Percentiles rank a stretch among this genome's conserved stretches.
Conservation (phyloP, 2,329 filamentous ascomycete species). For the Dendryphion nanum region DNA sequence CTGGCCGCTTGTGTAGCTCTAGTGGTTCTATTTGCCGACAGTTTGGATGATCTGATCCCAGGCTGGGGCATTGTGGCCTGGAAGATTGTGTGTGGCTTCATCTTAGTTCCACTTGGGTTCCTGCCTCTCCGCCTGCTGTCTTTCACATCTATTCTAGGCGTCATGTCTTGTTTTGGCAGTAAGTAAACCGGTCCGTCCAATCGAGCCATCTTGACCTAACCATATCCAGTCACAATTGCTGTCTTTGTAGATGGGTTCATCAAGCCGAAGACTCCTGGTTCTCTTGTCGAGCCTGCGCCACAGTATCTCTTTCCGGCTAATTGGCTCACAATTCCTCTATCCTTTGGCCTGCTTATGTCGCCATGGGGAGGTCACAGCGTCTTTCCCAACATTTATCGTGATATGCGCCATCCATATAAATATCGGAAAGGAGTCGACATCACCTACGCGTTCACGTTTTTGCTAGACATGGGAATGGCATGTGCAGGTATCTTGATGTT, state of each 20-base stretch:
- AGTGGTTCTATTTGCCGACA: conserved; percentile 93
- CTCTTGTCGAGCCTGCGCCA: conserved; percentile 72
- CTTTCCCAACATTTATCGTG: conserved; percentile 82
- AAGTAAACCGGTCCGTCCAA: conserved; percentile 44
- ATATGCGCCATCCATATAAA: conserved; percentile 80
- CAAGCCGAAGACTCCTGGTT: conserved; percentile 77
- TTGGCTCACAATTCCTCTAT: conserved; percentile 83
- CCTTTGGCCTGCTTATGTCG: conserved; percentile 86
- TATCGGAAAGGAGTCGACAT: conserved; percentile 72
- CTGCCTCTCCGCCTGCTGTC: conserved; percentile 79
- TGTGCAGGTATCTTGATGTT: conserved; percentile 91
- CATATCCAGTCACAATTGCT: conserved; percentile 72
- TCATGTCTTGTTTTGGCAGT: conserved; percentile 86
- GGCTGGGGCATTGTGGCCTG: conserved; percentile 67
- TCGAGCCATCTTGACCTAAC: conserved; percentile 22
- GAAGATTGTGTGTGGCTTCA: conserved; percentile 79
- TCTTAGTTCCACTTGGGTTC: conserved; percentile 81
- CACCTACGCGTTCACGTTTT: conserved; percentile 82
- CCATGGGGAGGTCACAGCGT: conserved; percentile 70
- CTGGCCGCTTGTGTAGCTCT: conserved; percentile 86
- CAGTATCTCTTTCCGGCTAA: conserved; percentile 83
- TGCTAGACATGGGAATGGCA: conserved; percentile 79
- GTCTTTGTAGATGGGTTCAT: conserved; percentile 83
- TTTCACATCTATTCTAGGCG: conserved; percentile 90
- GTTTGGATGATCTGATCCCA: conserved; percentile 74